Conservation (phyloP, 371 early-diverging fungal genomes). For the Syncephalastrum racemosum region DNA sequence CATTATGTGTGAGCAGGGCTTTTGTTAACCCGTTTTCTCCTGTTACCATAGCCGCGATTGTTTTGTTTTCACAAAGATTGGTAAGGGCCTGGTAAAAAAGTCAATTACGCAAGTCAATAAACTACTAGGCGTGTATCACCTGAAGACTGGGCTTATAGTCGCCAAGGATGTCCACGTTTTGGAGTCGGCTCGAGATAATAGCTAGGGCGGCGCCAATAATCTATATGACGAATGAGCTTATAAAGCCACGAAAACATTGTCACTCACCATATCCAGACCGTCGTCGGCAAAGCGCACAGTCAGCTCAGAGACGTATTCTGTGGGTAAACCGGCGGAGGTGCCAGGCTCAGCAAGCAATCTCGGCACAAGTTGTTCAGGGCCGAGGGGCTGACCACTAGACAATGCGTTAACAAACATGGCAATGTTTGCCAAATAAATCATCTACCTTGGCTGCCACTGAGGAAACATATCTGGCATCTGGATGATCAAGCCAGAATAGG, state of each 20-base stretch:
- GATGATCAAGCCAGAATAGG: slow-evolving; percentile 82
- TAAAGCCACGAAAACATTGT: neutral
- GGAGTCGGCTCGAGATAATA: slow-evolving; percentile 42
- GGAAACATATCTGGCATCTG: slow-evolving; percentile 90
- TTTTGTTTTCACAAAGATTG: slow-evolving; percentile 49
- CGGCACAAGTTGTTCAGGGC: slow-evolving; percentile 48
- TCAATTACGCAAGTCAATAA: slow-evolving; percentile 1
- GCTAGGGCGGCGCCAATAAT: slow-evolving; percentile 54
- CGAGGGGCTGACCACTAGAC: slow-evolving; percentile 27
- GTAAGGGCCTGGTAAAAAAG: slow-evolving; percentile 37
- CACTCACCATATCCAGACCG: slow-evolving; percentile 56
- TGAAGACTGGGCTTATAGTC: slow-evolving; percentile 59
- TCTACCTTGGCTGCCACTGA: slow-evolving; percentile 49
- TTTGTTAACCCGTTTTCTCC: neutral
- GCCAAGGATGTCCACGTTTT: slow-evolving; percentile 48
- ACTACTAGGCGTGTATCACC: slow-evolving; percentile 20
- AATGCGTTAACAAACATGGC: slow-evolving; percentile 27
- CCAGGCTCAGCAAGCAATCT: slow-evolving; percentile 51
- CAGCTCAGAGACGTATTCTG: slow-evolving; percentile 53
- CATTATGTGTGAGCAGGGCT: too few relatives aligned
- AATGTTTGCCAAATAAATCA: slow-evolving; percentile 22
- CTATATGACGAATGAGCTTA: slow-evolving; percentile 16
- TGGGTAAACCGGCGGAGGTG: slow-evolving; percentile 45
- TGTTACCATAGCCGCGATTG: slow-evolving; percentile 56
- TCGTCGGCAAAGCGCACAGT: slow-evolving; percentile 56